These are phyloP conservation scores for Nemania sp. DNA, from an alignment of 2,329 filamentous ascomycete species.

Conservation along the genomic window DNA sequence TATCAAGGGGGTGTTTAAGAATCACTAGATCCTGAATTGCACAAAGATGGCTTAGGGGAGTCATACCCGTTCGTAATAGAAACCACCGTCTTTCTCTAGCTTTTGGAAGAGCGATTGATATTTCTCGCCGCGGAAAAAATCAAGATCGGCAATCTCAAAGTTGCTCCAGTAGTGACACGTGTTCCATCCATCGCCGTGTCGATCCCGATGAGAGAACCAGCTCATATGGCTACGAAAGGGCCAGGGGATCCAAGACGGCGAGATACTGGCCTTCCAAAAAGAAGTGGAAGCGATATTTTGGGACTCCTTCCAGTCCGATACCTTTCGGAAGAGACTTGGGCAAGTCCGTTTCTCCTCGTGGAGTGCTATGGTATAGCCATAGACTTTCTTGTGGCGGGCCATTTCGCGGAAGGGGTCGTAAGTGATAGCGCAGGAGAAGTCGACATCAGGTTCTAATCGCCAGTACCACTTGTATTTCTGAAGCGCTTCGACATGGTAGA, in stretches of 20 bases:
- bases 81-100: constrained; percentile 56
- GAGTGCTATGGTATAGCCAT: constrained; percentile 59
- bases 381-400: constrained; percentile 57
- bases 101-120: constrained; percentile 58
- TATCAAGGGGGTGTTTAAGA: background rate
- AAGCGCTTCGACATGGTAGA: constrained; percentile 58
- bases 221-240: constrained; percentile 54
- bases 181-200: constrained; percentile 57
- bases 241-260: constrained; percentile 57
- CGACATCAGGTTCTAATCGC: constrained; percentile 59
- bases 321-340: constrained; percentile 57
- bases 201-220: constrained; percentile 55
- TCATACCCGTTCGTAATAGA: constrained; percentile 58
- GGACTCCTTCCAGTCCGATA: constrained; percentile 58
- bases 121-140: constrained; percentile 56
- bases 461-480: constrained; percentile 61
- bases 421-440: constrained; percentile 59
- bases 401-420: constrained; percentile 62
- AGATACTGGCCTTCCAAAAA: constrained; percentile 57
- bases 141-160: constrained; percentile 60
- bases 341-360: constrained; percentile 58
- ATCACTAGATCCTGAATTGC: background rate
- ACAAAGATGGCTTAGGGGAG: background rate
- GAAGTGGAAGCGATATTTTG: constrained; percentile 52
- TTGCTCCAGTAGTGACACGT: constrained; percentile 62